Base-by-base conservation (phyloP, 352 stramenopile species). In the Pythium periplocum region DNA sequence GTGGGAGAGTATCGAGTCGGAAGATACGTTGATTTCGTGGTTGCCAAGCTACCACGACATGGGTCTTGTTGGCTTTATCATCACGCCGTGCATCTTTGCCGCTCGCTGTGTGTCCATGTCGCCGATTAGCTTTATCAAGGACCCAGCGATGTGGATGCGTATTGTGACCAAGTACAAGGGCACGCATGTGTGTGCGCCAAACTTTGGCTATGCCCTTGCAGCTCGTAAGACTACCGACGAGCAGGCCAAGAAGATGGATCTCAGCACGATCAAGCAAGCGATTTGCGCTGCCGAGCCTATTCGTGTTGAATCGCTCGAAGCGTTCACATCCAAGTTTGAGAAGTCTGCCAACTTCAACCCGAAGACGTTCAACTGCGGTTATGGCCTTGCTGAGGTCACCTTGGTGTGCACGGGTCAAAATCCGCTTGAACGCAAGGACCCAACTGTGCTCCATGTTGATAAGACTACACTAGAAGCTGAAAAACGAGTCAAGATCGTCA, bases 41-140 rank as follows among this genome's bases (percentile, higher is more conserved):
- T 62, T 93, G 46, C 83, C 83, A 8, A 86, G 71, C 11, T 93
- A 93, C 55, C 83, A 93, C 58, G 83, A 93, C 59, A 93, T 93
- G 83, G 83, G 83, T 0, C 67, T 93, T 34, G 78, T 93, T 2
- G 83, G 83, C n/a, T 90, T 90, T 57, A 89, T 90, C 57, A 73
- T 93, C 52, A 73, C 67, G 33, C 79, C 82, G 4, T 82, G 69
- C 33, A 56, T 86, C 48, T 81, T 61, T 6, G 73, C 60, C 32
- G 77, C 75, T 11, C 71, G 71, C 43, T 90, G 81, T 55, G 78
- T 90, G 37, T 84, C 74, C 40, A 90, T 91, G 78, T 93, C 83
- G 52, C 83, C 83, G 7, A 84, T 90, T 49, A 87, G 77, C 44
- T 93, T 93, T 59, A 90, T 93, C 66, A 91, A 91, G 57, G 79